Conservation (phyloP, 345 rosid species). For the Chamaenerion angustifolium region DNA sequence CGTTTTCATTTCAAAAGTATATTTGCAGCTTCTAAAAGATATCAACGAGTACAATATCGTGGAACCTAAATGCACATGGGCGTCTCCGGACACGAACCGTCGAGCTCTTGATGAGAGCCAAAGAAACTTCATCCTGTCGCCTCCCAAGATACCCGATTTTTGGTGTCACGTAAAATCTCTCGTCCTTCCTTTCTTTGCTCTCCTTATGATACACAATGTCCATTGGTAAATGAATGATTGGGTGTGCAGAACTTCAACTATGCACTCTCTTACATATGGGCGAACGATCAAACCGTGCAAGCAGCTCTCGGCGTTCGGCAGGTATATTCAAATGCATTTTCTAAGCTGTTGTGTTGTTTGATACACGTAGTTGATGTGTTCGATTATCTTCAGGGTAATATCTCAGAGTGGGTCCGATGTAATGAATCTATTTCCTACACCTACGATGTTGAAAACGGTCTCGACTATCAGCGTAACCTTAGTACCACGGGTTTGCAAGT, state of each 20-base stretch:
- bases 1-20: too few species aligned
- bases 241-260: constrained; percentile 20
- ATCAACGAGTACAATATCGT: constrained; percentile 11
- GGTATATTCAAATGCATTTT: constrained; percentile 4
- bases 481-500: constrained; percentile 9
- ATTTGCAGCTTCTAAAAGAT: constrained; percentile 17
- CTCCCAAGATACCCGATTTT: constrained; percentile 13
- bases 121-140: constrained; percentile 12
- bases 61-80: constrained; percentile 21
- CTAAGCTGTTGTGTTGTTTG: neutral
- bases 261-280: constrained; percentile 17
- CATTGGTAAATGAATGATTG: too few species aligned
- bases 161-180: constrained; percentile 20
- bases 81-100: constrained; percentile 12
- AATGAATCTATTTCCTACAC: constrained; percentile 16
- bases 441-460: constrained; percentile 12
- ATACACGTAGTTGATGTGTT: neutral
- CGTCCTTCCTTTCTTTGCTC: too few species aligned
- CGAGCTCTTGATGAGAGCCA: constrained; percentile 11
- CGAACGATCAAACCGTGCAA: constrained; percentile 15
- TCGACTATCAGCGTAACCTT: constrained; percentile 15
- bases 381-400: constrained; percentile 10
- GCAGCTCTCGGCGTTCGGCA: constrained; percentile 18
- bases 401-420: constrained; percentile 18
- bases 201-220: too few species aligned